Base-by-base conservation (phyloP, 2,329 filamentous ascomycete genomes). In the Fusarium tanahbumbuense region DNA sequence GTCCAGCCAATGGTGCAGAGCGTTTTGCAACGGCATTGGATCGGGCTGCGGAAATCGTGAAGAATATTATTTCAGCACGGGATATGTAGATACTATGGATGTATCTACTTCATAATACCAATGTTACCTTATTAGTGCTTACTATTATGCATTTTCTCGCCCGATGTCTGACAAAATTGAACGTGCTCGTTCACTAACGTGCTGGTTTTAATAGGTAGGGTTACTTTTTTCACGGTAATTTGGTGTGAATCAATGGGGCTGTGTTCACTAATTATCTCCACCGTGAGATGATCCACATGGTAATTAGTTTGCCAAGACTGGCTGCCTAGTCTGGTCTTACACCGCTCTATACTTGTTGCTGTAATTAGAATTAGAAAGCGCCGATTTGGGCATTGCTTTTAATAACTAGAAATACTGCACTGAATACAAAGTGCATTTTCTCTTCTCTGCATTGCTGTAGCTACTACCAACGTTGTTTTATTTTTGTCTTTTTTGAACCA, bases 1-100 rank as follows among this genome's bases (percentile, higher is more conserved):
- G 50, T 15, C 56, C 50, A 18, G 8, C 7, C 3, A 34, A 56
- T 3, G 13, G 56, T 11, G 56, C 41, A 8, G 20, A 56, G 4
- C 50, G 50, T 30, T 60, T 60, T 7, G 30, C 5, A 5, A 32
- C n/a, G n/a, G 50, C 40, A 12, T 2, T 60, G 5, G 56, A 60
- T 40, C 16, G 41, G 16, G 56, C 56, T 30, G 50, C 41, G 11
- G 50, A 60, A 13, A 45, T 56, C 40, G 23, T 60, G 7, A 60
- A 56, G 20, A 7, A 3, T 1, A 46, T 60, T 2, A 56, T 59
- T 40, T 30, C 30, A 18, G 56, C 30, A 6, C 6, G 15, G 6
- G 28, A 30, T 23, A 5, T 12, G 3, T 44, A 34, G 4, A 37
- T n/a, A 34, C 8, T 23, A 23, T 23, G 22, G 22, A 23, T 23